These are phyloP conservation scores for Monosporascus sp. DNA, from an alignment of 2,329 filamentous ascomycete species.

Conservation along the genomic window DNA sequence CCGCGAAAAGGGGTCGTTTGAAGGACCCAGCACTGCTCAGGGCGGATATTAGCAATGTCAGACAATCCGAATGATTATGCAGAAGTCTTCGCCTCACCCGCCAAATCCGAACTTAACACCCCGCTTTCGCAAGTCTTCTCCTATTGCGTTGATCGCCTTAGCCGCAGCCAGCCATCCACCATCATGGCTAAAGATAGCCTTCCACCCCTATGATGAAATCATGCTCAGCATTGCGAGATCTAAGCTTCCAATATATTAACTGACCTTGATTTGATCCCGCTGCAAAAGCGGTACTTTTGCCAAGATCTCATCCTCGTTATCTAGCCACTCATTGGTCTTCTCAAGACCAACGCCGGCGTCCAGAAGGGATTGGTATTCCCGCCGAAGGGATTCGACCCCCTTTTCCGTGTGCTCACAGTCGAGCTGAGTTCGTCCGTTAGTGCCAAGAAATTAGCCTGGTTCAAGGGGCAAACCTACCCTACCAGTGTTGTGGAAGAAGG, in stretches of 20 bases:
- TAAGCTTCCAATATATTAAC: neutral
- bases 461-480: slow-evolving; percentile 25
- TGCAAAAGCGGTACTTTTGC: slow-evolving; percentile 33
- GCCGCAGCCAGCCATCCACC: slow-evolving; percentile 43
- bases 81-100: slow-evolving; percentile 14
- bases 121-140: slow-evolving; percentile 28
- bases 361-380: slow-evolving; percentile 31
- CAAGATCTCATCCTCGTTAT: slow-evolving; percentile 38
- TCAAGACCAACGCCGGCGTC: slow-evolving; percentile 25
- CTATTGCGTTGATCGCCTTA: slow-evolving; percentile 42
- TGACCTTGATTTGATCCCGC: slow-evolving; percentile 33
- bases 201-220: slow-evolving; percentile 32
- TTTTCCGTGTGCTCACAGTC: slow-evolving; percentile 28
- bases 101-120: slow-evolving; percentile 39
- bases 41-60: neutral
- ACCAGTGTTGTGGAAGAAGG: slow-evolving; percentile 39
- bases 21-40: slow-evolving; percentile 35
- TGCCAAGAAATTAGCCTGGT: slow-evolving; percentile 8
- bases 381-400: slow-evolving; percentile 27
- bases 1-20: slow-evolving; percentile 33
- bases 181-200: slow-evolving; percentile 36
- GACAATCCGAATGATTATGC: neutral
- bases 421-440: slow-evolving; percentile 15
- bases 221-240: neutral
- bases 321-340: slow-evolving; percentile 35